These are phyloP conservation scores for Galeopsis tetrahit DNA, from an alignment of 257 asterid genomes.

Conservation along the genomic window DNA sequence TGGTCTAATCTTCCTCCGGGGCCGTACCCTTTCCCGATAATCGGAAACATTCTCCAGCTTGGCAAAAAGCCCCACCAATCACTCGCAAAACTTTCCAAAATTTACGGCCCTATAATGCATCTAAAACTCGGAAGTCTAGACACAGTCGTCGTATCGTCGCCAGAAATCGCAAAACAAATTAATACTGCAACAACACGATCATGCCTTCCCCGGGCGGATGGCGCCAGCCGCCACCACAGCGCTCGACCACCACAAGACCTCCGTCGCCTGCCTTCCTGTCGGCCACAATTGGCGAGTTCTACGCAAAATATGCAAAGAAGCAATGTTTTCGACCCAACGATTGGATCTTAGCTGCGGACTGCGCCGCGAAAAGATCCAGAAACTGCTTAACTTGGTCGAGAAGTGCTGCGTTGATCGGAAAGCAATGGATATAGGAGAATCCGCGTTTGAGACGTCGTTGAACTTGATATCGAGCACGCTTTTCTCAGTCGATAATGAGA, in stretches of 20 bases:
- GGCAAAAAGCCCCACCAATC: slow-evolving; percentile 29
- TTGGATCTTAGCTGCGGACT: slow-evolving; percentile 34
- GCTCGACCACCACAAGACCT: slow-evolving; percentile 26
- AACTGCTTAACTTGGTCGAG: slow-evolving; percentile 19
- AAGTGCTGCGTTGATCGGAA: slow-evolving; percentile 32
- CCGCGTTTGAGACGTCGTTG: slow-evolving; percentile 38
- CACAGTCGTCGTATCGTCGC: slow-evolving; percentile 36
- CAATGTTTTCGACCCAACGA: slow-evolving; percentile 33
- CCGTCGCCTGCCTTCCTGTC: slow-evolving; percentile 37
- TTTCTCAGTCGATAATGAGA: slow-evolving; percentile 27
- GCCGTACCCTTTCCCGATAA: slow-evolving; percentile 26
- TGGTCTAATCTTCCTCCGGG: slow-evolving; percentile 36
- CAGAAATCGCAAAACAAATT: slow-evolving; percentile 36
- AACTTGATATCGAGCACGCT: slow-evolving; percentile 35
- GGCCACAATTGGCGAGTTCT: slow-evolving; percentile 36
- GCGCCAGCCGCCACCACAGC: not conserved
- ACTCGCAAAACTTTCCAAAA: slow-evolving; percentile 34
- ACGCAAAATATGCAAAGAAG: slow-evolving; percentile 24
- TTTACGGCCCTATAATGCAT: slow-evolving; percentile 38
- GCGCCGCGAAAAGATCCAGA: slow-evolving; percentile 28
- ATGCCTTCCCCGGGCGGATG: slow-evolving; percentile 24
- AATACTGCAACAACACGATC: slow-evolving; percentile 40
- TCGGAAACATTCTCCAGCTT: slow-evolving; percentile 31
- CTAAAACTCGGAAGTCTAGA: slow-evolving; percentile 31
- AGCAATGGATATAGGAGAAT: slow-evolving; percentile 23